These are phyloP conservation scores for Medicago arabica DNA, from an alignment of 306 rosid genomes.

Conservation along the genomic window DNA sequence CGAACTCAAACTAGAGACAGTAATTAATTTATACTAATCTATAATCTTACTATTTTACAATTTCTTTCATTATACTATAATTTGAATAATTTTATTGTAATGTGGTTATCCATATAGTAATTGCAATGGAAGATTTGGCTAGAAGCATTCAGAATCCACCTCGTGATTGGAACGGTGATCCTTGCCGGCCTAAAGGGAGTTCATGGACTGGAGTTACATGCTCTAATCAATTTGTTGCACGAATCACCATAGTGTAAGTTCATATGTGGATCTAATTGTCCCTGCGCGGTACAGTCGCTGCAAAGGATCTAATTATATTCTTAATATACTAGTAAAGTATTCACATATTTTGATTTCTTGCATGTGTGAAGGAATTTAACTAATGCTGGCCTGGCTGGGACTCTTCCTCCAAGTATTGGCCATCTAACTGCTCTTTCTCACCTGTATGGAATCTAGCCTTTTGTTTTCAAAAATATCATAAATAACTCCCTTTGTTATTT, in stretches of 20 bases:
- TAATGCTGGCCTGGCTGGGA: slow-evolving; percentile 59
- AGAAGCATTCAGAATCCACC: slow-evolving; percentile 67
- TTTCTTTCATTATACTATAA: slow-evolving; percentile 33
- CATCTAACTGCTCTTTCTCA: slow-evolving; percentile 62
- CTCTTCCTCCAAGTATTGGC: slow-evolving; percentile 60
- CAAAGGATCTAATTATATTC: neutral
- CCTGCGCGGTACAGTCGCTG: neutral
- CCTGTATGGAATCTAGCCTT: slow-evolving; percentile 59
- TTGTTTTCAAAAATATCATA: slow-evolving; percentile 8
- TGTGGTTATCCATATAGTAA: slow-evolving; percentile 53
- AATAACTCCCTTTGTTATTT: neutral
- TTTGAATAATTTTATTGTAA: slow-evolving; percentile 28
- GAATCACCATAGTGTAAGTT: slow-evolving; percentile 67
- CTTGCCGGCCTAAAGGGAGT: slow-evolving; percentile 76
- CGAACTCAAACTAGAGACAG: slow-evolving; percentile 72
- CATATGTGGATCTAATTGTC: neutral
- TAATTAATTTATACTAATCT: slow-evolving; percentile 38
- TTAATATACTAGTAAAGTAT: neutral
- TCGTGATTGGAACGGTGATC: slow-evolving; percentile 86
- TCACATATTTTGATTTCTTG: slow-evolving; percentile 29
- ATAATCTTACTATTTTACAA: neutral
- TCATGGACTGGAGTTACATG: slow-evolving; percentile 91
- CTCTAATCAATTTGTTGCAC: slow-evolving; percentile 39
- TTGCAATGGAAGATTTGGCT: slow-evolving; percentile 67
- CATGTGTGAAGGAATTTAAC: slow-evolving; percentile 70